phyloP scores from a whole-genome alignment of 768 basidiomycete genomes.

The Termitomyces sp. region DNA sequence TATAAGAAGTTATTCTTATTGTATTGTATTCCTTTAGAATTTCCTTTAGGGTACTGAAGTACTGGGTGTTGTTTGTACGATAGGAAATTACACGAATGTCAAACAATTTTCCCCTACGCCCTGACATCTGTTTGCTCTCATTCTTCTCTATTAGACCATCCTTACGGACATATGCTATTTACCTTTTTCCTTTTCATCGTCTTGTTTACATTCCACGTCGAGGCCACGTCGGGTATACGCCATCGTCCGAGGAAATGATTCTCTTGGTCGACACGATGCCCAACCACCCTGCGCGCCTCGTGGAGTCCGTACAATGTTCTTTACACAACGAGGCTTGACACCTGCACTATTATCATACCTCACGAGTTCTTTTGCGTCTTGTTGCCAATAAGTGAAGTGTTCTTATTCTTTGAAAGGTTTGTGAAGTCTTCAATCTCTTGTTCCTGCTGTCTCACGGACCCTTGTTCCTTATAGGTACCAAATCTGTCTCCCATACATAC shows the following conservation, averaged over 20 bases:
- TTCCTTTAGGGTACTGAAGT: neutral
- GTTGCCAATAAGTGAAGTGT: neutral
- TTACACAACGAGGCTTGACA: neutral
- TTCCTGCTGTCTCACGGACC: constrained; percentile 1
- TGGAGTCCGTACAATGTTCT: constrained; percentile 3
- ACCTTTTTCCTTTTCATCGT: constrained; percentile 3
- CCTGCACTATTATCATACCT: neutral
- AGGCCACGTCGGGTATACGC: neutral
- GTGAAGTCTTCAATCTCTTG: neutral
- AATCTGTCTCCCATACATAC: neutral
- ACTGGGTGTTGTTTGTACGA: constrained; percentile 13
- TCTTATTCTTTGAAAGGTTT: constrained; percentile 7
- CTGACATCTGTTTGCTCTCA: constrained; percentile 4
- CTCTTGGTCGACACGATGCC: neutral
- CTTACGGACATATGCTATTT: constrained; percentile 3
- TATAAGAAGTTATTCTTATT: constrained; percentile 19
- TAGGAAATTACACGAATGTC: constrained; percentile 11
- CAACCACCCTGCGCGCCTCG: constrained; percentile 5
- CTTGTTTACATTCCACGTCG: neutral
- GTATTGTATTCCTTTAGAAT: constrained; percentile 11
- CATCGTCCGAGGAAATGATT: constrained; percentile 9
- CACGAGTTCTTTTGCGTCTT: neutral
- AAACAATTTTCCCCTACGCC: constrained; percentile 3
- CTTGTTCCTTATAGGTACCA: constrained; percentile 9
- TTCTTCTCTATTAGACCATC: neutral